Conservation (phyloP, 2,329 filamentous ascomycete genomes). For the Teratosphaeria destructans region DNA sequence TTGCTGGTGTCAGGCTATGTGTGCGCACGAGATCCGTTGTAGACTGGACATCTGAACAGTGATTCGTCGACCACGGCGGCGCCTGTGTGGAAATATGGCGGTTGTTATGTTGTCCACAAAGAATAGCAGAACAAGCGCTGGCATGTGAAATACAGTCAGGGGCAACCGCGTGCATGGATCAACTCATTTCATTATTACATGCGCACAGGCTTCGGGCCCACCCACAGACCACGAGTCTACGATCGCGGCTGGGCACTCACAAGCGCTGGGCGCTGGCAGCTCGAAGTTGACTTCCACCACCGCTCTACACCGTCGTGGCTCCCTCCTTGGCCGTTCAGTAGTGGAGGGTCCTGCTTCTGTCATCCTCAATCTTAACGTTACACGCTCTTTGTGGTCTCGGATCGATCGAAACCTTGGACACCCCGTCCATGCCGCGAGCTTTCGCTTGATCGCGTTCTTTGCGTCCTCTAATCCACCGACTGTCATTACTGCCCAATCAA, state of each 20-base stretch:
- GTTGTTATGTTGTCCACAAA: neutral
- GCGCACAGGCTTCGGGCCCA: slow-evolving; percentile 14
- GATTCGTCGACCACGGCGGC: neutral
- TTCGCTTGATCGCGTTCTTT: neutral
- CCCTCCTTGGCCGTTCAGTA: neutral
- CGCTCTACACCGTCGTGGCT: neutral
- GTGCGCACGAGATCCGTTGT: neutral
- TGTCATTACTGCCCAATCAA: neutral
- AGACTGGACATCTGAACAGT: neutral
- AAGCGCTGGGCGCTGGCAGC: slow-evolving; percentile 7
- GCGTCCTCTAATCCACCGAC: neutral
- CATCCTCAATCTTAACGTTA: neutral
- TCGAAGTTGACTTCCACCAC: neutral
- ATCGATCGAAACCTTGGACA: neutral
- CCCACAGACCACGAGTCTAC: slow-evolving; percentile 8
- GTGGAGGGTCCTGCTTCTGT: neutral
- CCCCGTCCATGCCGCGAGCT: neutral
- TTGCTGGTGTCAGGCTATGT: neutral
- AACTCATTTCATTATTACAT: slow-evolving; percentile 16
- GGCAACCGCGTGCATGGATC: slow-evolving; percentile 11
- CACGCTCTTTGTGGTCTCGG: neutral
- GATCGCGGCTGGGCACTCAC: slow-evolving; percentile 2
- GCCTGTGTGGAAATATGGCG: neutral
- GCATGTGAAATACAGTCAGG: slow-evolving; percentile 6
- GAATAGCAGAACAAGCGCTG: neutral